Conservation (phyloP, 1,284 basidiomycete genomes). For the Neonothopanus nambi region DNA sequence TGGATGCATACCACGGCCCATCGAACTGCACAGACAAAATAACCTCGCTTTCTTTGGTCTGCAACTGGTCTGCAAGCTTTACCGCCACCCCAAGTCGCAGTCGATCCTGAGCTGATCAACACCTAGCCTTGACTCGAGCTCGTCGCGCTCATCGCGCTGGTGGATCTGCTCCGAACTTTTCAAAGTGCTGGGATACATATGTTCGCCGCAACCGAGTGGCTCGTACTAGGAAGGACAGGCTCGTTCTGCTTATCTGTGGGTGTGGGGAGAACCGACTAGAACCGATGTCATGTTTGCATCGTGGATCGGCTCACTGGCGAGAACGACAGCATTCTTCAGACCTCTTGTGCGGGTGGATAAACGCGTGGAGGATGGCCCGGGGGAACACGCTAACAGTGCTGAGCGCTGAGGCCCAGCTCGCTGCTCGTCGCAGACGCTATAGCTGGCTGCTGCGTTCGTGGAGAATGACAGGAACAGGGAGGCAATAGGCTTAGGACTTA, state of each 20-base stretch:
- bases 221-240: constrained; percentile 24
- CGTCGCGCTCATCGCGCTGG: not conserved
- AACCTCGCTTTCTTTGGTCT: constrained; percentile 27
- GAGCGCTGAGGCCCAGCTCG: constrained; percentile 32
- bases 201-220: constrained; percentile 22
- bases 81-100: constrained; percentile 25
- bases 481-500: too few relatives aligned
- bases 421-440: constrained; percentile 37
- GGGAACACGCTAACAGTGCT: constrained; percentile 4
- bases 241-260: constrained; percentile 27
- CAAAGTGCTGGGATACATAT: constrained; percentile 29
- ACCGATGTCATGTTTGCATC: constrained; percentile 36
- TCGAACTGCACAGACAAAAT: constrained; percentile 21
- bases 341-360: constrained; percentile 37
- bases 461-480: constrained; percentile 24
- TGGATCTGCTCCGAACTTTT: constrained; percentile 29
- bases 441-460: constrained; percentile 35
- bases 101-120: constrained; percentile 11
- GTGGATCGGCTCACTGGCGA: constrained; percentile 26
- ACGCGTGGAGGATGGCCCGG: constrained; percentile 14
- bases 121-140: not conserved
- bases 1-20: constrained; percentile 30
- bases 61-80: constrained; percentile 24
- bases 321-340: constrained; percentile 29
- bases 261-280: constrained; percentile 24